phyloP scores from a whole-genome alignment of 2,329 filamentous ascomycete species.

The Blastomyces emzantsi region DNA sequence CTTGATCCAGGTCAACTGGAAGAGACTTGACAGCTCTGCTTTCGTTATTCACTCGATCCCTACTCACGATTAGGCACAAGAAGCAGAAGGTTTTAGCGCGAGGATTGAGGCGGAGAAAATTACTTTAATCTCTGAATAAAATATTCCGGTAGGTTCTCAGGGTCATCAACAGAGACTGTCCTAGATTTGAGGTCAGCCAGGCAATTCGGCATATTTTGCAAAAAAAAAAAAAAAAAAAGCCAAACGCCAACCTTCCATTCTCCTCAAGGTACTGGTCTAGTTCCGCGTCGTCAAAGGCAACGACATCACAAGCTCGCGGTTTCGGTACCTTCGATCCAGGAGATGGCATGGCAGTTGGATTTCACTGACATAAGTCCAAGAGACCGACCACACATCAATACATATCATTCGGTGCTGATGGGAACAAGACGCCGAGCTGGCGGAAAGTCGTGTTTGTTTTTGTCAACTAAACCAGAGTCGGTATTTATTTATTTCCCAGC shows the following conservation, averaged over 20 bases:
- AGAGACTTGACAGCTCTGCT: background rate
- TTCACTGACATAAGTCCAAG: background rate
- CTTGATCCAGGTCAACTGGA: conserved; percentile 3
- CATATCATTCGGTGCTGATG: background rate
- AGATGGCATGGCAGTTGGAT: background rate
- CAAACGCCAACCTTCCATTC: background rate
- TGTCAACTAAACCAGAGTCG: background rate
- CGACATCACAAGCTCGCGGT: background rate
- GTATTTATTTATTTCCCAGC: too few relatives aligned
- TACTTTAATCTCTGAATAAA: conserved; percentile 5
- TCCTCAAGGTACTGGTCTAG: background rate
- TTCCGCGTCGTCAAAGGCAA: conserved; percentile 1
- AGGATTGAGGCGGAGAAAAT: background rate
- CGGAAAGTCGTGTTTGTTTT: background rate
- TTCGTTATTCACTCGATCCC: background rate
- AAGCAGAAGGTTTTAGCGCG: too few relatives aligned
- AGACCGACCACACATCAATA: background rate
- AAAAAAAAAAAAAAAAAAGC: background rate
- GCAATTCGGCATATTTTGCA: background rate
- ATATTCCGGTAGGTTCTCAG: background rate
- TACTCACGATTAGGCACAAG: background rate
- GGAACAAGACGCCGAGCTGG: background rate
- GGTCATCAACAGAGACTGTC: background rate
- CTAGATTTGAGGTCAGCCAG: background rate
- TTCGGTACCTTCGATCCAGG: background rate